Base-by-base conservation (phyloP, 2,329 filamentous ascomycete genomes). In the Colletotrichum sp. region DNA sequence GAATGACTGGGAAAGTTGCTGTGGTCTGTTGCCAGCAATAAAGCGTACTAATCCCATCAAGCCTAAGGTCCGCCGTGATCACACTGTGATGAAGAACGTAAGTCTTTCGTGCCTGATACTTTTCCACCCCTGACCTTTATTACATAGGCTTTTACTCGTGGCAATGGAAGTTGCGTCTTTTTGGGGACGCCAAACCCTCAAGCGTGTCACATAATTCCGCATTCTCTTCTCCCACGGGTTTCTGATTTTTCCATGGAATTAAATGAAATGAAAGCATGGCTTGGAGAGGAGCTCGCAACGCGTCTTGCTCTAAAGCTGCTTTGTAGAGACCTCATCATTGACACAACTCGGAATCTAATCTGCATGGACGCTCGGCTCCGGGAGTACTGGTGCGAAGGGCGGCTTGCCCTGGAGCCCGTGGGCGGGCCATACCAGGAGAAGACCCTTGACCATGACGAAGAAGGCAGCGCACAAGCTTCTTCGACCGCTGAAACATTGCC, bases 41-140 rank as follows among this genome's bases (percentile, higher is more conserved):
- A 49, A 49, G 39, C 8, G 19, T 1, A 49, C 5, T 6, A 0
- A 2, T 1, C 19, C 39, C 9, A 49, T 0, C 19, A 0, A n/a
- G 39, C 19, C 39, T 5, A 49, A 7, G 39, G 19, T 49, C 39
- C 39, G 39, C 39, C 39, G 39, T n/a, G 0, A 49, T n/a, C 39
- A 49, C 9, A 49, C 39, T 12, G 39, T n/a, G 39, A n/a, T 49
- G 39, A 49, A 49, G 3, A 49, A 49, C 9, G 39, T 49, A 19
- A 49, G 39, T 49, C 39, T 49, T 49, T 49, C 39, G 39, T 49
- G 39, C 9, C 19, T n/a, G 19, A 44, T n/a, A n/a, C 5, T 0
- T 44, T 44, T n/a, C 0, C 39, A n/a, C 9, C 5, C 19, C 39
- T 44, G 39, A 44, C 39, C 19, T n/a, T 44, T 44, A 3, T n/a